These are phyloP conservation scores for Huntiella abstrusa DNA, from an alignment of 2,329 filamentous ascomycete genomes.

Conservation along the genomic window DNA sequence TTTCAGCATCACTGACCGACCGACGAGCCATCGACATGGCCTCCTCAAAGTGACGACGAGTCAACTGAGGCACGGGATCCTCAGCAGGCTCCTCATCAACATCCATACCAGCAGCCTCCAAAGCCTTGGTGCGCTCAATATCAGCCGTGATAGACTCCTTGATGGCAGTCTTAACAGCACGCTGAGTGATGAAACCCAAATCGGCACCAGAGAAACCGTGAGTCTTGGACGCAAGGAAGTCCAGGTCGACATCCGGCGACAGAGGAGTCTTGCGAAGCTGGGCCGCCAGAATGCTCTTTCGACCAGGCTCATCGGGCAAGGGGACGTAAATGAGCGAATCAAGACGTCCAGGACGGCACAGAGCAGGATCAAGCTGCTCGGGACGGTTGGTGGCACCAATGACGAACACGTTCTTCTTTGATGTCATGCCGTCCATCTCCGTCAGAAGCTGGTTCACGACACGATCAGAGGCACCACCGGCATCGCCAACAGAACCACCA, in stretches of 20 bases:
- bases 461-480: conserved; percentile 95
- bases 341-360: conserved; percentile 95
- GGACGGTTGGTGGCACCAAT: conserved; percentile 98
- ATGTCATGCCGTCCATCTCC: conserved; percentile 99
- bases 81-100: conserved; percentile 56
- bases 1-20: conserved; percentile 92
- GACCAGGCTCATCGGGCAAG: conserved; percentile 77
- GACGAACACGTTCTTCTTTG: conserved; percentile 99
- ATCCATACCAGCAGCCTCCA: conserved; percentile 65
- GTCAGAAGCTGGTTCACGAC: conserved; percentile 99
- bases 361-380: conserved; percentile 92
- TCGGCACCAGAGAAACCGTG: conserved; percentile 99
- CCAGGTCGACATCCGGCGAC: conserved; percentile 65
- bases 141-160: conserved; percentile 84
- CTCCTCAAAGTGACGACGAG: conserved; percentile 94
- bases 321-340: conserved; percentile 98
- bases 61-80: conserved; percentile 89
- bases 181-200: conserved; percentile 96
- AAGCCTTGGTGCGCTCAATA: conserved; percentile 78
- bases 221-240: conserved; percentile 88
- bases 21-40: conserved; percentile 88
- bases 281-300: conserved; percentile 76
- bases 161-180: conserved; percentile 97
- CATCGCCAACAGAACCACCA: conserved; percentile 89
- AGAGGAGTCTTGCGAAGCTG: conserved; percentile 98